phyloP scores from a whole-genome alignment of 495 filamentous ascomycete species.

The Penicillium coprophilum region DNA sequence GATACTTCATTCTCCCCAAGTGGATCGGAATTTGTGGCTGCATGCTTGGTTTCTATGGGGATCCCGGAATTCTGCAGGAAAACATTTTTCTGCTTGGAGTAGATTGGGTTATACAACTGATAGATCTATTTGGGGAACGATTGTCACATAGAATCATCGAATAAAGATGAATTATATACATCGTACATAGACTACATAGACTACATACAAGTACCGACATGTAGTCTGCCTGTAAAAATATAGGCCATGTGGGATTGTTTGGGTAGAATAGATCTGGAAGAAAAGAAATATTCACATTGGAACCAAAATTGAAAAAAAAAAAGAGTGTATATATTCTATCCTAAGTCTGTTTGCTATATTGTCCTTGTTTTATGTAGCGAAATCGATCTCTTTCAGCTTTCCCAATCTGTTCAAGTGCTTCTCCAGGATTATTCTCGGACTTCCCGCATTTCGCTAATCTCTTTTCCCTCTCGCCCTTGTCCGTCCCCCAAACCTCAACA shows the following conservation, averaged over 20 bases:
- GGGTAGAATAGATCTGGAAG: no score
- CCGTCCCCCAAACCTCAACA: conserved; percentile 8
- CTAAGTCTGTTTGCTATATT: no score
- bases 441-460: conserved; percentile 30
- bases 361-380: no score
- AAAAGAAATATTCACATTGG: no score
- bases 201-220: no score
- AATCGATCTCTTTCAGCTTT: neutral
- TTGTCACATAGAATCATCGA: no score
- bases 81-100: neutral
- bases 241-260: no score
- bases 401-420: conserved; percentile 3
- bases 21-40: conserved; percentile 23
- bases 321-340: no score
- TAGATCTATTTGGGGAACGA: neutral
- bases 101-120: neutral
- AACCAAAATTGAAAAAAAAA: no score
- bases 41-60: conserved; percentile 21
- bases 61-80: conserved; percentile 14
- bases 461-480: conserved; percentile 33
- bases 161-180: no score
- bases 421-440: conserved; percentile 11
- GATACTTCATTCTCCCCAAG: neutral
- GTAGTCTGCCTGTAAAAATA: no score
- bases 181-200: no score